Percentiles rank a stretch among this genome's conserved stretches.
Evolutionary conservation across 257 asterid species (phyloP).

Genomic region (Rubia yunnanensis): DNA sequence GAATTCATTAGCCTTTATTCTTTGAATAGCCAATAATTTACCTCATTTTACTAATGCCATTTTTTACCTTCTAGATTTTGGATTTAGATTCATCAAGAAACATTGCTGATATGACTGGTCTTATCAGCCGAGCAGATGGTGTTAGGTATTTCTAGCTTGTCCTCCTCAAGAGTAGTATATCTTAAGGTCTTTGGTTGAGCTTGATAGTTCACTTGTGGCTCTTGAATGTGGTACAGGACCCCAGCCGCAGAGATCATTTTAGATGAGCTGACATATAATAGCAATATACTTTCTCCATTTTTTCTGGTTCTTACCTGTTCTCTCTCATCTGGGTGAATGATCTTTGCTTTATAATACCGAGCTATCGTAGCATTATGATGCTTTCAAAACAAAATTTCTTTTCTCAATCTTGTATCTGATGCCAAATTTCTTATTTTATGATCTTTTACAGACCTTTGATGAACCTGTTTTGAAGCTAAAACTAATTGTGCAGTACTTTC

Average conservation of each 20-base stretch:
- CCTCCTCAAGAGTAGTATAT: not conserved
- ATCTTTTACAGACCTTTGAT: conserved; percentile 53
- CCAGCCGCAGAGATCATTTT: conserved; percentile 63
- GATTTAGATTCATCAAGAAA: conserved; percentile 66
- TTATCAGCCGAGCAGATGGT: conserved; percentile 76
- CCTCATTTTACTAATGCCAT: conserved; percentile 13
- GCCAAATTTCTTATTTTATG: conserved; percentile 8
- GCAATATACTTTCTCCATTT: conserved; percentile 48
- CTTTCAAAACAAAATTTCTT: not conserved
- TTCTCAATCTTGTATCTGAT: not conserved
- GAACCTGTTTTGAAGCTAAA: conserved; percentile 59
- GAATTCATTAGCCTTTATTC: conserved; percentile 21
- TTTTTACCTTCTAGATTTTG: conserved; percentile 44
- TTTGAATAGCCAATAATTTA: conserved; percentile 12
- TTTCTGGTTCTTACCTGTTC: conserved; percentile 47
- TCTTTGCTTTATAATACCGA: not conserved
- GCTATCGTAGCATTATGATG: not conserved
- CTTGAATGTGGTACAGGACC: conserved; percentile 49
- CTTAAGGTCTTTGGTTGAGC: not conserved
- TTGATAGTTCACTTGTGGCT: conserved; percentile 8
- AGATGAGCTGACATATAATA: conserved; percentile 63
- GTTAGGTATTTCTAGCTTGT: conserved; percentile 38
- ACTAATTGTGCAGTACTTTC: conserved; percentile 59
- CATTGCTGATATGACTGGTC: conserved; percentile 59
- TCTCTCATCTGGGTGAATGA: conserved; percentile 9